Percentiles rank a stretch among this genome's conserved stretches.
Conservation (phyloP, 331 rosid genomes). For the Prunus yedoensis region DNA sequence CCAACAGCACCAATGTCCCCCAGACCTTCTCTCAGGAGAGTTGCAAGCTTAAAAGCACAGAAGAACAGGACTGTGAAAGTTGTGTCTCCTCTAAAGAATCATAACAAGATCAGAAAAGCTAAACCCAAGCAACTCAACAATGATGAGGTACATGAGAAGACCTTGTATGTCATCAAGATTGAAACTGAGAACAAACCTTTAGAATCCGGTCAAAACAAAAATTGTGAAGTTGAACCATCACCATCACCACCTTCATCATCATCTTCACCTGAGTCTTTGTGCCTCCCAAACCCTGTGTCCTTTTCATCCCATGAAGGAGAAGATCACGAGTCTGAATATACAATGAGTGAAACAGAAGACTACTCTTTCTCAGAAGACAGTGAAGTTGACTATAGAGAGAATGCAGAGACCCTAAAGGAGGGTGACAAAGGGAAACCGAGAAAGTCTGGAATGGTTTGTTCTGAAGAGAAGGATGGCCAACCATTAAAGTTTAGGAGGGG, state of each 20-base stretch:
- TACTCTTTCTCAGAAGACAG: constrained; percentile 40
- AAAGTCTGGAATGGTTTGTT: constrained; percentile 30
- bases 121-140: constrained; percentile 25
- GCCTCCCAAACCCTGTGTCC: constrained; percentile 32
- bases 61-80: constrained; percentile 41
- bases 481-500: constrained; percentile 66
- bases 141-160: constrained; percentile 57
- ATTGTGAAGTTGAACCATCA: constrained; percentile 28
- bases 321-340: constrained; percentile 50
- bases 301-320: constrained; percentile 38
- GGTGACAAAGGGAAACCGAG: constrained; percentile 26
- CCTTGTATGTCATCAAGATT: constrained; percentile 59
- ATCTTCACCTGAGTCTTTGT: constrained; percentile 35
- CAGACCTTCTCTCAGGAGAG: constrained; percentile 40
- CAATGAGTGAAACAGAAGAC: constrained; percentile 48
- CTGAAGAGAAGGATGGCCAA: constrained; percentile 41
- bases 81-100: constrained; percentile 22
- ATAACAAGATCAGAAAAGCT: constrained; percentile 20
- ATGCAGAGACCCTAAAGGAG: constrained; percentile 31
- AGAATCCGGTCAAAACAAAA: constrained; percentile 42
- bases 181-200: constrained; percentile 43
- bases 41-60: constrained; percentile 41
- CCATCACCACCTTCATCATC: constrained; percentile 26
- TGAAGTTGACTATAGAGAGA: constrained; percentile 37
- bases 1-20: constrained; percentile 36